Conservation (phyloP, 2,329 filamentous ascomycete genomes). For the Diaporthe velutina region DNA sequence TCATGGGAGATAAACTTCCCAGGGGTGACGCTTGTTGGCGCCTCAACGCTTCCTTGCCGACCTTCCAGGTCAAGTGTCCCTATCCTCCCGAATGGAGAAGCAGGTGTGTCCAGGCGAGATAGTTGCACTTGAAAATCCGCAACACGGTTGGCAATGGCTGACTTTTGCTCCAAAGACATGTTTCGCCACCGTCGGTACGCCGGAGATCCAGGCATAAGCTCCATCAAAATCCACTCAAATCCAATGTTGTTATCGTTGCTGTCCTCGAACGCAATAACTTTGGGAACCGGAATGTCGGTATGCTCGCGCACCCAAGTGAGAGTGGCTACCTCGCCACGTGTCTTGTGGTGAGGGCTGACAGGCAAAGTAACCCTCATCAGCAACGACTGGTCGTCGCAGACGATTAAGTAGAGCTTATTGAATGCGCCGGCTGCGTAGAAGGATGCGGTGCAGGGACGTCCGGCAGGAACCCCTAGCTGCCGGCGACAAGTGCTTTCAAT, state of each 20-base stretch:
- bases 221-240: conserved; percentile 57
- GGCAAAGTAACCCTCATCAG: conserved; percentile 46
- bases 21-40: conserved; percentile 23
- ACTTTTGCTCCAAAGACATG: conserved; percentile 45
- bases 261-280: conserved; percentile 50
- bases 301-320: conserved; percentile 47
- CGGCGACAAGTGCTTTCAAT: not conserved
- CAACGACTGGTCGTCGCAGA: conserved; percentile 32
- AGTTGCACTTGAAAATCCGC: conserved; percentile 50
- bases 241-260: conserved; percentile 49
- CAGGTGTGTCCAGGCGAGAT: conserved; percentile 40
- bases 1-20: conserved; percentile 48
- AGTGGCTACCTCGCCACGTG: conserved; percentile 52
- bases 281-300: conserved; percentile 50
- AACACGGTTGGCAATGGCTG: conserved; percentile 46
- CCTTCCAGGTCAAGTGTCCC: conserved; percentile 44
- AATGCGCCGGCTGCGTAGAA: conserved; percentile 47
- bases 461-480: not conserved
- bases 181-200: conserved; percentile 43
- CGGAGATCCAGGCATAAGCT: conserved; percentile 45
- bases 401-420: conserved; percentile 49
- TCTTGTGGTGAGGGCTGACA: conserved; percentile 46
- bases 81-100: conserved; percentile 43
- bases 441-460: conserved; percentile 39
- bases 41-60: not conserved